These are phyloP conservation scores for Mycena latifolia DNA, from an alignment of 768 basidiomycete species.

Conservation along the genomic window DNA sequence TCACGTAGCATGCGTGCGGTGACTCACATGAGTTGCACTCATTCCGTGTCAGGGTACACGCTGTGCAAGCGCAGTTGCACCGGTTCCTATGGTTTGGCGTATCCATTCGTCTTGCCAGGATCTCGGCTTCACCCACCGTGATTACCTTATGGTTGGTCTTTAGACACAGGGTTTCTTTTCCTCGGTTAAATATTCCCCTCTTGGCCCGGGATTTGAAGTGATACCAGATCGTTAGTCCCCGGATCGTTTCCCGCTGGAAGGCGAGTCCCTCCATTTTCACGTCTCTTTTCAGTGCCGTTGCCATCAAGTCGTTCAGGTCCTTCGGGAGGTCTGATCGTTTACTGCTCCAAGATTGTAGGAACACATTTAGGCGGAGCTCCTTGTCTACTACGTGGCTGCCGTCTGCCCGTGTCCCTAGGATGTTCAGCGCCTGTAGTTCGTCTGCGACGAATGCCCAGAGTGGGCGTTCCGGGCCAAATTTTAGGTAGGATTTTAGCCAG, in stretches of 20 bases:
- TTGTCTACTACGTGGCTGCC: neutral
- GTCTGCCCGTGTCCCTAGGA: neutral
- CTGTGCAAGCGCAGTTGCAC: neutral
- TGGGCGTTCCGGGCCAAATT: neutral
- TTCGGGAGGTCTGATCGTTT: neutral
- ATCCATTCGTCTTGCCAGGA: neutral
- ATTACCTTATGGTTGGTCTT: neutral
- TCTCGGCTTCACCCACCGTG: conserved; percentile 5
- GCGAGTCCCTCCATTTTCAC: conserved; percentile 5
- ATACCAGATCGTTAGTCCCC: neutral
- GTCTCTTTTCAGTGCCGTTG: neutral
- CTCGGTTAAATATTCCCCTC: neutral
- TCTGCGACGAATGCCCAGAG: conserved; percentile 8
- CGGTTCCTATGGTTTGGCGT: neutral
- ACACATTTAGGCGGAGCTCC: neutral
- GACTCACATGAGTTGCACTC: neutral
- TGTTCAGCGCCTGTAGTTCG: neutral
- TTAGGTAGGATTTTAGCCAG: conserved; percentile 13
- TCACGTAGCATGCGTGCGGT: conserved; percentile 13
- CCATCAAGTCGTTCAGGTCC: neutral
- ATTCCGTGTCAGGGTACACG: neutral
- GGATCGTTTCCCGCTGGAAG: neutral
- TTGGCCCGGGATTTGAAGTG: conserved; percentile 1
- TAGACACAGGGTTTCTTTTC: neutral
- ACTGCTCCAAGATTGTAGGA: neutral